Base-by-base conservation (phyloP, 495 filamentous ascomycete species). In the Venustampulla echinocandica region DNA sequence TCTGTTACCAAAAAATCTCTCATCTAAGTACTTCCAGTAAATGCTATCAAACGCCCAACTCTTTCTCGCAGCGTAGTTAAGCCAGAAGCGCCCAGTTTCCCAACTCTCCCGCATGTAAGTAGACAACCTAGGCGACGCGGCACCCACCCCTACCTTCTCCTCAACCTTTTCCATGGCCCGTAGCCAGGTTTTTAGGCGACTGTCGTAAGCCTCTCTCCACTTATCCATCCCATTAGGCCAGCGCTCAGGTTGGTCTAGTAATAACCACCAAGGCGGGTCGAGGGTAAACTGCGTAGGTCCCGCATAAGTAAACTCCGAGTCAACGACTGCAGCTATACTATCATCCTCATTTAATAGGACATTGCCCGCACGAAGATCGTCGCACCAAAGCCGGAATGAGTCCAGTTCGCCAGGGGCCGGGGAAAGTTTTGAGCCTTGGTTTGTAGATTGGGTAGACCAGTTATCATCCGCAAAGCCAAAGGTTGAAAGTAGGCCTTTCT, bases 251-350 rank as follows among this genome's bases (percentile, higher is more conserved):
- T n/a, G 13, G 11, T 61, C 46, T 4, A 70, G 42, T 7, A 70
- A 54, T 13, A 69, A 59, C 66, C 68, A 72, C 67, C 64, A 68
- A 1, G 64, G 64, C n/a, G 67, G 62, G 40, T 61, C 60, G 27
- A 58, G 51, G 23, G 55, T 49, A 49, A 71, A 69, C 44, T 68
- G 57, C 11, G 57, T 48, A 10, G 62, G 66, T 13, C 58, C 65
- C 11, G 53, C 59, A 36, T 69, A 69, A 9, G 64, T 47, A 43
- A 67, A 71, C 52, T 67, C 64, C 62, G 64, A 68, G 49, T 59
- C 59, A 37, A 61, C 55, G 6, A 61, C 33, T 13, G 25, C 54
- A 6, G 14, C 35, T 2, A 59, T 42, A 2, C 30, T 4, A n/a
- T 20, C 1, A 13, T 27, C 42, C 14, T 52, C 28, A 42, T 56